A percentile compares a stretch with the other conserved stretches of the same genome.
Conservation (phyloP, 1,284 basidiomycete genomes). For the Sanghuangporus sanghuang region DNA sequence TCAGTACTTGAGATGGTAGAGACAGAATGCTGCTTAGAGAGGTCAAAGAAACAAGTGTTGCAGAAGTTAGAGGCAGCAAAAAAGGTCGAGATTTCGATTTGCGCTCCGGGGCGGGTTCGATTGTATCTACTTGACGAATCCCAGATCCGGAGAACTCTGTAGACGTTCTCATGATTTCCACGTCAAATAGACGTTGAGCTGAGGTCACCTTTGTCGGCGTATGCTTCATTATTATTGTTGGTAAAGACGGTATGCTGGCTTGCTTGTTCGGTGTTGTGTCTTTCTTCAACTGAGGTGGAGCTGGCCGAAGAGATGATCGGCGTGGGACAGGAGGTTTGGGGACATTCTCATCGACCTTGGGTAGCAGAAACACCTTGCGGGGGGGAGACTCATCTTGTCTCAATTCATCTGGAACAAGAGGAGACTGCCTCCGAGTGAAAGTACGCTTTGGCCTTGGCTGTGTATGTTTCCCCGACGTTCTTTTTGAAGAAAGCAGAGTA, state of each 20-base stretch:
- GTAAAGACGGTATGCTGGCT: slow-evolving; percentile 1
- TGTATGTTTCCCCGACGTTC: background rate
- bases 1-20: slow-evolving; percentile 6
- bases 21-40: background rate
- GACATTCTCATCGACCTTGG: slow-evolving; percentile 3
- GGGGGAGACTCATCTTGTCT: background rate
- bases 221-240: slow-evolving; percentile 10
- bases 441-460: background rate
- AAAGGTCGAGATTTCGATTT: background rate
- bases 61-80: background rate
- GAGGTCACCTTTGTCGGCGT: background rate
- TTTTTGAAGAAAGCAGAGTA: background rate
- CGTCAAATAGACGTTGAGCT: background rate
- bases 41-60: background rate
- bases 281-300: background rate
- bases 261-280: background rate
- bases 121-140: background rate
- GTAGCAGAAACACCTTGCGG: slow-evolving; percentile 3
- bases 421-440: background rate
- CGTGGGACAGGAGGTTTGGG: slow-evolving; percentile 1
- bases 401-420: background rate
- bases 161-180: background rate
- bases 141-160: background rate
- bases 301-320: background rate
- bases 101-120: background rate